A percentile compares a stretch with the other conserved stretches of the same genome.
These are phyloP conservation scores for Trapa bicornis DNA, from an alignment of 345 rosid genomes.

Conservation along the genomic window DNA sequence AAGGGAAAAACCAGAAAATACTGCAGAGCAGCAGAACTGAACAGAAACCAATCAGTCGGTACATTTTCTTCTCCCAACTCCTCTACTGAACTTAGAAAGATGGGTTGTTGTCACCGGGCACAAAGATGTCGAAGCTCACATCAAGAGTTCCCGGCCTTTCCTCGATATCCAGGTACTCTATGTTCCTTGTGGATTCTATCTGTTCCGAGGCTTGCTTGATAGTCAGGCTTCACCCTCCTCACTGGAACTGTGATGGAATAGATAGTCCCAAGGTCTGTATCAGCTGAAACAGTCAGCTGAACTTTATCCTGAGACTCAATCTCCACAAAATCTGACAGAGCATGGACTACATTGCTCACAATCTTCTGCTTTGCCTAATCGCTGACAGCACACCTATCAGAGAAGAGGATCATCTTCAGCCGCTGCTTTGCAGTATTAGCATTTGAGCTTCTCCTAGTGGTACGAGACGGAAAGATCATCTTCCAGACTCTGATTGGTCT, in stretches of 20 bases:
- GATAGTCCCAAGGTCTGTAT: conserved; percentile 74
- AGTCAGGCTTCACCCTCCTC: conserved; percentile 76
- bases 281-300: conserved; percentile 75
- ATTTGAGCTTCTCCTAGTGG: conserved; percentile 67
- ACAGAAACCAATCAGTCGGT: not conserved
- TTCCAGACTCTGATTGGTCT: conserved; percentile 83
- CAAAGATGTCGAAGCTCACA: conserved; percentile 76
- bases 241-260: conserved; percentile 93
- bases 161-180: conserved; percentile 60
- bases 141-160: conserved; percentile 71
- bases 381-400: conserved; percentile 89
- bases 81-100: conserved; percentile 11
- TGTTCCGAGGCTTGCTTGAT: conserved; percentile 61
- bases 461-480: conserved; percentile 71
- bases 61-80: conserved; percentile 1
- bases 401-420: conserved; percentile 94
- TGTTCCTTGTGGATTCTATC: conserved; percentile 49
- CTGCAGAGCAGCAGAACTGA: conserved; percentile 1
- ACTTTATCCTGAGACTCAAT: conserved; percentile 94
- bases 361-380: conserved; percentile 86
- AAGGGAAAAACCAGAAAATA: not conserved
- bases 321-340: conserved; percentile 88
- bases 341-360: conserved; percentile 60
- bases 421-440: conserved; percentile 93
- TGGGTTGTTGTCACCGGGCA: conserved; percentile 45